phyloP scores from a whole-genome alignment of 176 grass and related monocot genomes.

The Triticum turgidum region DNA sequence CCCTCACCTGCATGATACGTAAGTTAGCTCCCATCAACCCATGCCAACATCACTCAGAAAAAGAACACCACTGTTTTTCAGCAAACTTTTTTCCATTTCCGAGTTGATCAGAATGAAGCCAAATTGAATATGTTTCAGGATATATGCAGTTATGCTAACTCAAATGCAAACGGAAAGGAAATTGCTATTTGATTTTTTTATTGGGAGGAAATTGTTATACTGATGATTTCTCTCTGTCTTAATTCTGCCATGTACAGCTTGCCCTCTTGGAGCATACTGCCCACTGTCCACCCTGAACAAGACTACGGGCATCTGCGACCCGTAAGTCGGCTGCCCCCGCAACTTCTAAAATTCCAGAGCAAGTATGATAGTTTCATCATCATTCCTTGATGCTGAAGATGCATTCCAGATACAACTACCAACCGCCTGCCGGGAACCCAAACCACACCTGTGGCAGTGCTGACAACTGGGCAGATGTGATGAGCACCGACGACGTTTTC shows the following conservation, averaged over 20 bases:
- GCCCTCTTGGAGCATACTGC: slow-evolving; percentile 91
- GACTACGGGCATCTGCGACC: slow-evolving; percentile 81
- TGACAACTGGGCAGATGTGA: slow-evolving; percentile 81
- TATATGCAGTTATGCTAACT: neutral
- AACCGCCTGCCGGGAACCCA: slow-evolving; percentile 73
- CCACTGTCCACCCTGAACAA: slow-evolving; percentile 63
- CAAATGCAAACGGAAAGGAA: neutral
- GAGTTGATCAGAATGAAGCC: neutral
- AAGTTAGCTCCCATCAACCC: neutral
- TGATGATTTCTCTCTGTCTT: neutral
- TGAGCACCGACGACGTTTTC: slow-evolving; percentile 65
- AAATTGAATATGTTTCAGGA: too few relatives aligned
- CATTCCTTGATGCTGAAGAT: neutral
- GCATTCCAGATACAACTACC: slow-evolving; percentile 69
- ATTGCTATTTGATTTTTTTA: too few relatives aligned
- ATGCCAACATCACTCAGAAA: neutral
- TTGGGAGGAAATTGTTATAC: too few relatives aligned
- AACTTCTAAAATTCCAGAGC: neutral
- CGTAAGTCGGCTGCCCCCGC: slow-evolving; percentile 51
- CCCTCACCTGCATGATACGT: slow-evolving; percentile 99
- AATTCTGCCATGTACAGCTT: slow-evolving; percentile 50
- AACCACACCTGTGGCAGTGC: slow-evolving; percentile 87
- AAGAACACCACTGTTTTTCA: neutral
- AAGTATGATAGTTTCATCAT: neutral
- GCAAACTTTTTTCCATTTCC: neutral